Base-by-base conservation (phyloP, 352 stramenopile genomes). In the Pythium periplocum region DNA sequence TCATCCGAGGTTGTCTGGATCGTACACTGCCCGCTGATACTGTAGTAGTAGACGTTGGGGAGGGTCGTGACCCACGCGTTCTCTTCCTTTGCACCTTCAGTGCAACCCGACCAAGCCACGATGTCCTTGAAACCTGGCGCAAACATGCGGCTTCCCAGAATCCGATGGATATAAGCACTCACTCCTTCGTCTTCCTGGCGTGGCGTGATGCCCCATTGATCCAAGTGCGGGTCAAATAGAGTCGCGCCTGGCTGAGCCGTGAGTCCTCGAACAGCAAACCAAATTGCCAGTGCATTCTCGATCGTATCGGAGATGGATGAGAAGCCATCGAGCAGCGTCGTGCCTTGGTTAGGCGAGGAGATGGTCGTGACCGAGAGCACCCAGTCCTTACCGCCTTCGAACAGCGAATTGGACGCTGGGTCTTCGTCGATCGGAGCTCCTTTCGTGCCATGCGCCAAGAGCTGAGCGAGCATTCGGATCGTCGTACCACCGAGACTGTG, bases 1-100 rank as follows among this genome's bases (percentile, higher is more conserved):
- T 26, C 17, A 26, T 26, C 17, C 17, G 17, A 26, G 17, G 17
- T 26, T 26, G 17, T 26, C 17, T 26, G 17, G 17, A 26, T 26
- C 17, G 17, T 26, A 26, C 17, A 26, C 17, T 26, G 17, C 17
- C 17, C 17, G 17, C 17, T 26, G 17, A 26, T 26, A 26, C 69
- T 83, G 48, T 72, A 86, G 64, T 86, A 83, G 62, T 79, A 83
- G 9, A 86, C 63, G 48, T 77, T 61, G 33, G 70, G 53, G 3
- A 83, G 62, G 40, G 73, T 86, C 45, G 60, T 63, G 36, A 55
- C 49, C 71, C 74, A 85, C 40, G 64, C 64, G 9, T 56, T 70
- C 42, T 85, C 74, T 49, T 85, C 74, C 11, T 64, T 66, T 12
- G 74, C 74, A 26, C 74, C 74, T 1, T 38, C 10, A 4, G 64